Evolutionary conservation across 2,329 filamentous ascomycete species (phyloP).

Genomic region (Cryphonectria carpinicola): DNA sequence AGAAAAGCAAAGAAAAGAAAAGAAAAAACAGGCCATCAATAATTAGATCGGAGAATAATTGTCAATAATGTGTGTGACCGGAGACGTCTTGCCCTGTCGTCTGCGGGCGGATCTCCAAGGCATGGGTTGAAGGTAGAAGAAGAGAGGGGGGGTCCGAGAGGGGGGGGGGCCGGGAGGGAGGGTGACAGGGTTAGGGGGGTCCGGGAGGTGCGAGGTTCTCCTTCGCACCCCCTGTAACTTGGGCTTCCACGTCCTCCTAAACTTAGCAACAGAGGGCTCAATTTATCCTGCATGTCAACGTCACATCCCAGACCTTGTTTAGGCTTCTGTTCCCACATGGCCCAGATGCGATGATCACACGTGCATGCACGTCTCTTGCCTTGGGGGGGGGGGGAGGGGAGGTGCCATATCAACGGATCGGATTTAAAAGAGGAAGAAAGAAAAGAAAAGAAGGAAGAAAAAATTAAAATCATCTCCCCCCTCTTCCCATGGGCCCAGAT

Average conservation of each 20-base stretch:
- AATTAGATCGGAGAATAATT: conserved; percentile 2
- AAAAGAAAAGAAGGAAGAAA: background rate
- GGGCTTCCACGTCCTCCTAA: background rate
- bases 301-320: background rate
- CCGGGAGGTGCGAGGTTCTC: no score
- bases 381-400: no score
- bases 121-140: background rate
- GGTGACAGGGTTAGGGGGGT: no score
- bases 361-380: background rate
- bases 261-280: conserved; percentile 8
- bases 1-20: no score
- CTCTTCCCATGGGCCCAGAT: background rate
- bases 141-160: no score
- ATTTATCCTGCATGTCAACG: background rate
- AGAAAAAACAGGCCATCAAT: background rate
- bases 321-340: background rate
- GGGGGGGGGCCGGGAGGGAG: no score
- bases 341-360: background rate
- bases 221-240: no score
- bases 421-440: background rate
- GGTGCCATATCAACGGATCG: background rate
- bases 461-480: background rate
- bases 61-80: background rate
- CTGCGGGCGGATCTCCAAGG: conserved; percentile 9
- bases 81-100: conserved; percentile 2